phyloP scores from a whole-genome alignment of 305 asterid species.

The Fraxinus albicans region DNA sequence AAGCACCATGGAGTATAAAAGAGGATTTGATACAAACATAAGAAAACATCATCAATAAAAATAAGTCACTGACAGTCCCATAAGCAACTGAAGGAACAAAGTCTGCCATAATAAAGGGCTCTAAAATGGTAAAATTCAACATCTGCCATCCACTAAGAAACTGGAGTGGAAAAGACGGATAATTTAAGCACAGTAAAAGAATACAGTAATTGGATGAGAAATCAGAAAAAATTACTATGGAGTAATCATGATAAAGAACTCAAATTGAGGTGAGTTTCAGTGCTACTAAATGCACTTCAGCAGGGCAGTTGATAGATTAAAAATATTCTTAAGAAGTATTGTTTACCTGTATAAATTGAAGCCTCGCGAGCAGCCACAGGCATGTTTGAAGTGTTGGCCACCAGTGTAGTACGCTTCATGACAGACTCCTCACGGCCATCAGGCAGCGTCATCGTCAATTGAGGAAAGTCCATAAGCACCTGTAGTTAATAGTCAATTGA shows the following conservation, averaged over 20 bases:
- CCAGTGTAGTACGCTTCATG: conserved; percentile 99
- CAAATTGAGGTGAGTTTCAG: conserved; percentile 2
- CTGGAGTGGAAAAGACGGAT: background rate
- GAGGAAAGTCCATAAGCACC: conserved; percentile 99
- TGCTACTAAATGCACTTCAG: background rate
- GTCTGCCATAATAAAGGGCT: background rate
- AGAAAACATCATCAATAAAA: background rate
- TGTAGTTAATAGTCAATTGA: conserved; percentile 31
- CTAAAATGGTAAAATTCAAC: background rate
- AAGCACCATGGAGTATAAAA: background rate
- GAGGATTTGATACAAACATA: background rate
- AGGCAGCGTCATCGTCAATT: conserved; percentile 97
- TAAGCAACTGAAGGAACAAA: background rate
- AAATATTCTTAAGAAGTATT: conserved; percentile 12
- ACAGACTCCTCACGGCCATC: conserved; percentile 99
- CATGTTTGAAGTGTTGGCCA: conserved; percentile 99
- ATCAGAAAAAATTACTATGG: background rate
- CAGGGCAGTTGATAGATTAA: background rate
- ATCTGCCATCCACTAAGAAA: background rate
- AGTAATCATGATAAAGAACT: background rate
- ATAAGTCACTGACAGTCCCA: background rate
- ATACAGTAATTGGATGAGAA: background rate
- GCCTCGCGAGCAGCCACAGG: conserved; percentile 99
- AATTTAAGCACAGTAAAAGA: background rate
- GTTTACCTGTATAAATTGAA: conserved; percentile 90